These are phyloP conservation scores for Penicilliopsis zonata DNA, from an alignment of 495 filamentous ascomycete genomes.

Conservation along the genomic window DNA sequence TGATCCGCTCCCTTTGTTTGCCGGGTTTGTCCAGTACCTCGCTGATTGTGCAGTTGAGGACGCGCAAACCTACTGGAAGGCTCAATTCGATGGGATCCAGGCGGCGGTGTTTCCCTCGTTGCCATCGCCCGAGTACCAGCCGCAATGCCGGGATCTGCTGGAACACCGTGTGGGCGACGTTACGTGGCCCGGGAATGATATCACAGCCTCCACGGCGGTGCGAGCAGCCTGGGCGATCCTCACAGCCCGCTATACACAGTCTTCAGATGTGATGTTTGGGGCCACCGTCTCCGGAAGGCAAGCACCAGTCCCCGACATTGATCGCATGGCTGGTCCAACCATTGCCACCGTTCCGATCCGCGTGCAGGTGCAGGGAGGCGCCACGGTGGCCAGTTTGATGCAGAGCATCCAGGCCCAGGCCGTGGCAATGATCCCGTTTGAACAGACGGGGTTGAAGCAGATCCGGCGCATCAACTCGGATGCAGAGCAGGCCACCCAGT, in stretches of 20 bases:
- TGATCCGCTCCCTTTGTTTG: not conserved
- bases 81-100: not conserved
- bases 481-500: too few relatives aligned
- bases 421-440: too few relatives aligned
- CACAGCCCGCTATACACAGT: constrained; percentile 21
- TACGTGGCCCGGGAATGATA: not conserved
- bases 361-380: not conserved
- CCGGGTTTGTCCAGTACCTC: not conserved
- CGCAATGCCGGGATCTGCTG: not conserved
- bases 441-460: too few relatives aligned
- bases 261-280: constrained; percentile 30
- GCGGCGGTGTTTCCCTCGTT: not conserved
- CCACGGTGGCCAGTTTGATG: too few relatives aligned
- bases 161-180: not conserved
- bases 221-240: constrained; percentile 31
- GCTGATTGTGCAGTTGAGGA: not conserved
- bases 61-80: not conserved
- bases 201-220: constrained; percentile 11
- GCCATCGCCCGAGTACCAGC: not conserved
- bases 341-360: constrained; percentile 2
- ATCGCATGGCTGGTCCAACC: constrained; percentile 1
- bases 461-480: too few relatives aligned
- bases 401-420: too few relatives aligned
- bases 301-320: constrained; percentile 1
- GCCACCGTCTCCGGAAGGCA: constrained; percentile 15